Base-by-base conservation (phyloP, 2,329 filamentous ascomycete species). In the Pezicula rhizophila region DNA sequence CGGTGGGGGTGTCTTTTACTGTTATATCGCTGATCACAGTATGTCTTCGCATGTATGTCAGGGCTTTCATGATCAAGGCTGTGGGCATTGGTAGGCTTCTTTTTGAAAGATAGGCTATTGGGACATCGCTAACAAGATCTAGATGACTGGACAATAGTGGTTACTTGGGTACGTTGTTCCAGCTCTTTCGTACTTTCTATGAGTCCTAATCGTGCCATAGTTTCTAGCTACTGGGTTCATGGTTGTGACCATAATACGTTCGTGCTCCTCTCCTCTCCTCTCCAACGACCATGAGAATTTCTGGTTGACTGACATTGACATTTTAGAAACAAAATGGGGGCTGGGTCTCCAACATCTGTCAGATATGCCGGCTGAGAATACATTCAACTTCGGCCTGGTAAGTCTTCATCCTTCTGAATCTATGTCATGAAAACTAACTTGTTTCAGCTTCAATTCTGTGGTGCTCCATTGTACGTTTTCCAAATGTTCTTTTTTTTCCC, bases 261-360 rank as follows among this genome's bases (percentile, higher is more conserved):
- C 55, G 68, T 57, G 11, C 3, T 31, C 28, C 28, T 7, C 28
- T 31, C 28, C 28, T 7, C 28, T 31, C 5, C 23, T 7, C 2
- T n/a, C 17, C 18, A 12, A 20, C 7, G 10, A 11, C 14, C 25
- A 38, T 38, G 28, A 12, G 28, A 38, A 38, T 5, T 1, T 17
- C 35, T 17, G 35, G 14, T 5, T 12, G 31, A 33, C 10, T 12
- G 31, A 33, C 10, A 28, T 8, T 20, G 8, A 12, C 8, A 12
- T 31, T 4, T n/a, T 42, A 73, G 70, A 73, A 53, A 70, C 70
- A 38, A 70, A 63, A 69, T 73, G 65, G 64, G 70, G 70, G 0
- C 61, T 73, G 0, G 70, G 70, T 4, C 52, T 73, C 1, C 56
- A 57, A 35, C 50, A 58, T 8, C 51, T 70, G 2, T 50, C 60